These are phyloP conservation scores for Myriangium duriaei DNA, from an alignment of 2,329 filamentous ascomycete genomes.

Conservation along the genomic window DNA sequence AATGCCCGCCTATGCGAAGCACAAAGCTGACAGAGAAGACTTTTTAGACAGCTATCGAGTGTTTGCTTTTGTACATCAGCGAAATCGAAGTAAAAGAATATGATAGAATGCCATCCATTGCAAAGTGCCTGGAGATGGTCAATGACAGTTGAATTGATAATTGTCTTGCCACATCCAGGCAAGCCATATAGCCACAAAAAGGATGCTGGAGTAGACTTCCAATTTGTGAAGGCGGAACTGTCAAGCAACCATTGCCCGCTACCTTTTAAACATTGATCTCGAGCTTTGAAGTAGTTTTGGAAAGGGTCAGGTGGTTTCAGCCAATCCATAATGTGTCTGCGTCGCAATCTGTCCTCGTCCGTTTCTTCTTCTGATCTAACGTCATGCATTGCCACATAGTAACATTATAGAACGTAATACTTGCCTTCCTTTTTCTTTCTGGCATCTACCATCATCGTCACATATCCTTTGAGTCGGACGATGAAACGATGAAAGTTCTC, in stretches of 20 bases:
- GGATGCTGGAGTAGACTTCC: constrained; percentile 12
- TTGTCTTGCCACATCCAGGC: constrained; percentile 17
- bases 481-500: no score
- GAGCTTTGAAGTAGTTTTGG: constrained; percentile 13
- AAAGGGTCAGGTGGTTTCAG: constrained; percentile 15
- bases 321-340: constrained; percentile 13
- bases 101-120: constrained; percentile 1
- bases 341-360: no score
- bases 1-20: constrained; percentile 12
- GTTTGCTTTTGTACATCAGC: constrained; percentile 15
- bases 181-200: constrained; percentile 16
- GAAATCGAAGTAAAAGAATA: constrained; percentile 15
- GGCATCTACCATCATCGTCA: no score
- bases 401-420: no score
- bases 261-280: constrained; percentile 6
- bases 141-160: constrained; percentile 15
- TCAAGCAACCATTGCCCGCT: constrained; percentile 14
- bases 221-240: constrained; percentile 12
- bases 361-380: no score
- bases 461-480: no score
- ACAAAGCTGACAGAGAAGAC: constrained; percentile 15
- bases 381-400: no score
- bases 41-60: constrained; percentile 12
- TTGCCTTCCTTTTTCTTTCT: no score
- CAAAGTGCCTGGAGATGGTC: constrained; percentile 12